Percentiles rank a stretch among this genome's conserved stretches.
Evolutionary conservation across 345 rosid species (phyloP).

Genomic region (Salix udensis): DNA sequence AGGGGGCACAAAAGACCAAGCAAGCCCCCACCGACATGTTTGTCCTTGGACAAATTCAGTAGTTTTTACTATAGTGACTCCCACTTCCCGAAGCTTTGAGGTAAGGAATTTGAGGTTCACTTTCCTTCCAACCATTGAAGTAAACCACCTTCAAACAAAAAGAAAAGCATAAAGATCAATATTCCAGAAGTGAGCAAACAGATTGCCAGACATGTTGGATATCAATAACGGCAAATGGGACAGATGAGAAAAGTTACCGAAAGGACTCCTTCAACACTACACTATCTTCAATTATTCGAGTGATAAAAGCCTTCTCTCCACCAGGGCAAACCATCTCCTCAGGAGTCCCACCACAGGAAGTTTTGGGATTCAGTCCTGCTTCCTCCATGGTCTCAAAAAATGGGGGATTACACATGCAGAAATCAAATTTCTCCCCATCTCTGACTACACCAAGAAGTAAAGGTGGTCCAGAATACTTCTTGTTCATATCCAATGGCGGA

Average conservation of each 20-base stretch:
- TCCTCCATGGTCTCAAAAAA: conserved; percentile 77
- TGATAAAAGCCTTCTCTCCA: conserved; percentile 80
- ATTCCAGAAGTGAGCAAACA: neutral
- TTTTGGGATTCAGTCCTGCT: conserved; percentile 86
- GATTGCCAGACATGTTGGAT: neutral
- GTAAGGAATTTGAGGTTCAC: conserved; percentile 61
- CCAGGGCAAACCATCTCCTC: conserved; percentile 88
- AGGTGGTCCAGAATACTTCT: conserved; percentile 41
- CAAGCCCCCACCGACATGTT: conserved; percentile 91
- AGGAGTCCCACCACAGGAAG: conserved; percentile 84
- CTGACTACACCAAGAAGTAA: conserved; percentile 61
- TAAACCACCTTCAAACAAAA: conserved; percentile 61
- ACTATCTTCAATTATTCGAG: conserved; percentile 77
- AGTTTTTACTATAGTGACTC: conserved; percentile 74
- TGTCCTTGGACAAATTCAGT: conserved; percentile 89
- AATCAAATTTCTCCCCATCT: conserved; percentile 74
- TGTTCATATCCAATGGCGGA: conserved; percentile 17
- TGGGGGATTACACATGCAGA: conserved; percentile 98
- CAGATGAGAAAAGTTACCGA: conserved; percentile 34
- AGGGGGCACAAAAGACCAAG: conserved; percentile 81
- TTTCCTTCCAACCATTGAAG: conserved; percentile 91
- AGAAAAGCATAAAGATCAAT: neutral
- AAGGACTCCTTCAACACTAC: conserved; percentile 53
- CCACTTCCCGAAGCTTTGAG: conserved; percentile 65
- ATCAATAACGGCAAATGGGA: neutral